Percentiles rank a stretch among this genome's conserved stretches.
phyloP scores from a whole-genome alignment of 805 yeast genomes.

The Metschnikowia kofuensis region DNA sequence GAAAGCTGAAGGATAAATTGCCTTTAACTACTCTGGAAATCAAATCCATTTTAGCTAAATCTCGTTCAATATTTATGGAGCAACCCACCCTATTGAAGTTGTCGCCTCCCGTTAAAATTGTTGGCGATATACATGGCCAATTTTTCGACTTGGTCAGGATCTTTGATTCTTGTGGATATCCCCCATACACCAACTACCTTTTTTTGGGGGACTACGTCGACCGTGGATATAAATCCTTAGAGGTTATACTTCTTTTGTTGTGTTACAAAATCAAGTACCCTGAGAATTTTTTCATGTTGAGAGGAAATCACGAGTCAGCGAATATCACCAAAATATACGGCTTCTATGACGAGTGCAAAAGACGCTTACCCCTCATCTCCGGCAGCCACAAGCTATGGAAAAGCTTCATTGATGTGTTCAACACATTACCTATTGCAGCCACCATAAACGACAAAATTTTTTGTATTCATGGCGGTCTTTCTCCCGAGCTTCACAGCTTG shows the following conservation, averaged over 20 bases:
- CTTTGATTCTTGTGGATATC: conserved; percentile 57
- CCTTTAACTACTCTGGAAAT: conserved; percentile 53
- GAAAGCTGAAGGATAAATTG: conserved; percentile 42
- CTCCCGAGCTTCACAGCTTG: conserved; percentile 65
- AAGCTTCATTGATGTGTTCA: conserved; percentile 52
- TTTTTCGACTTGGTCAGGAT: conserved; percentile 52
- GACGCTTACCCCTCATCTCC: conserved; percentile 37
- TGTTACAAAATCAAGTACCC: conserved; percentile 58
- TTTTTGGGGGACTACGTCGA: conserved; percentile 61
- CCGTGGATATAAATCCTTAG: conserved; percentile 56
- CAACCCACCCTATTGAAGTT: conserved; percentile 66
- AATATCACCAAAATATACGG: conserved; percentile 59
- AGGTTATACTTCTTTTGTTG: conserved; percentile 49
- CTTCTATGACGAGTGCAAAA: conserved; percentile 58
- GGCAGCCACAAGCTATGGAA: conserved; percentile 47
- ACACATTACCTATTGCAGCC: conserved; percentile 60
- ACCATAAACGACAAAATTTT: conserved; percentile 57
- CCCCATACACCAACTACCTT: conserved; percentile 54
- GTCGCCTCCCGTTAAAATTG: conserved; percentile 78
- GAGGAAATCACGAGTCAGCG: conserved; percentile 61
- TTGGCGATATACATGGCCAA: conserved; percentile 80
- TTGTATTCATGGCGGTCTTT: conserved; percentile 69
- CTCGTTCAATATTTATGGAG: conserved; percentile 56
- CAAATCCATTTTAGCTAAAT: conserved; percentile 52
- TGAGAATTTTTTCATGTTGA: conserved; percentile 56